Evolutionary conservation across 139 green algal genomes (phyloP), one percentile per base, ranked within the genome.

Genomic region (Coccomyxa sp.): DNA sequence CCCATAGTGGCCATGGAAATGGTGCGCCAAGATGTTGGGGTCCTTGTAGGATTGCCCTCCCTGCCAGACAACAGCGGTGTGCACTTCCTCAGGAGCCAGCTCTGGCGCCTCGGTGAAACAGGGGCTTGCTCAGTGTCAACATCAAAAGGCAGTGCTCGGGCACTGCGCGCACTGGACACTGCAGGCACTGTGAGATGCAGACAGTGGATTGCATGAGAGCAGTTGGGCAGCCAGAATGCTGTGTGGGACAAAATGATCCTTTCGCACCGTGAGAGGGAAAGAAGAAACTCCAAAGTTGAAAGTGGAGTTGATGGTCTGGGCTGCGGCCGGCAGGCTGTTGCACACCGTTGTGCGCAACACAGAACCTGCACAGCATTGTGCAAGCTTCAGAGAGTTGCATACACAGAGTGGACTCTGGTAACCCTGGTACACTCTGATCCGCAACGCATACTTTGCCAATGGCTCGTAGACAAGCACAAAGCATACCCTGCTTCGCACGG

Each of bases 1-100:
- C 63, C 82, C 82, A 25, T 80, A 82, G 51, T 79, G 81, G 9
- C 82, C 82, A 60, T 86, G 82, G 60, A 82, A 75, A 25, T 86
- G 82, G 51, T 86, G 76, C 15, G 82, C 63, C 14, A 79, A 21
- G 17, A 86, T 82, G 51, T 86, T 82, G 32, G 79, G 58, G 27
- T 86, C 82, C 51, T 82, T 86, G 77, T 71, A 82, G 13, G 63
- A 71, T 58, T 32, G 28, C 59, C 81, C 23, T 67, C 79, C 10
- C 77, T 71, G 27, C 27, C 60, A 60, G 12, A 30, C 77, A 79
- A 66, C 15, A 79, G 12, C 57, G 14, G 76, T 9, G 63, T 1
- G 30, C 27, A 79, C 25, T 45, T 9, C 15, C 1, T n/a, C 18
- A 51, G 38, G 7, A 51, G 38, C 38, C 38, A 7, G 38, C 3